A percentile compares a stretch with the other conserved stretches of the same genome.
Conservation (phyloP, 2,329 filamentous ascomycete genomes). For the Fusarium nisikadoi region DNA sequence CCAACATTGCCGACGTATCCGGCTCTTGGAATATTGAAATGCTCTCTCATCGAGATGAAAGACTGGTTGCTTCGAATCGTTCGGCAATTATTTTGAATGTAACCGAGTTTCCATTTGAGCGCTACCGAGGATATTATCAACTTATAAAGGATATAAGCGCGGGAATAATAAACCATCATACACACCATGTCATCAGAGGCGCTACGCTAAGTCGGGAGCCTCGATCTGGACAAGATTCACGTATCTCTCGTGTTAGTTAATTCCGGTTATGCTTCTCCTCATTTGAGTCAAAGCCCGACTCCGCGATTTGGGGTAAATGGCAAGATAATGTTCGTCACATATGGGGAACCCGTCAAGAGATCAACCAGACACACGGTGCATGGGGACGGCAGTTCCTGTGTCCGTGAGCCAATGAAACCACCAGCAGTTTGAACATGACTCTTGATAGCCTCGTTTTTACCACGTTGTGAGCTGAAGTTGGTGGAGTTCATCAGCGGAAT, state of each 20-base stretch:
- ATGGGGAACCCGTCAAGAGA: constrained; percentile 24
- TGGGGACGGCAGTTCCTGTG: constrained; percentile 19
- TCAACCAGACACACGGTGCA: constrained; percentile 19
- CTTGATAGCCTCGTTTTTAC: constrained; percentile 10
- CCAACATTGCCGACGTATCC: constrained; percentile 14
- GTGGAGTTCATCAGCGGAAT: constrained; percentile 20
- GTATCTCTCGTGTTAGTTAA: background rate
- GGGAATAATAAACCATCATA: constrained; percentile 32
- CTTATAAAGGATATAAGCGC: constrained; percentile 4
- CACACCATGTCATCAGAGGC: constrained; percentile 25
- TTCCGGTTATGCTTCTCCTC: constrained; percentile 38
- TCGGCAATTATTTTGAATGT: background rate
- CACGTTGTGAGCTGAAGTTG: background rate
- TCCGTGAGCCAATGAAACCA: constrained; percentile 19
- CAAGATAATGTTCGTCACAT: constrained; percentile 5
- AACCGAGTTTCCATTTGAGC: constrained; percentile 35
- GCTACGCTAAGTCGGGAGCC: background rate
- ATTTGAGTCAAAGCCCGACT: background rate
- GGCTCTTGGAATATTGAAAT: background rate
- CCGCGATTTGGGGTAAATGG: constrained; percentile 25
- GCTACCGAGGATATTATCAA: constrained; percentile 25
- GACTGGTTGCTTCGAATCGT: background rate
- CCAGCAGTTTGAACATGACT: constrained; percentile 13
- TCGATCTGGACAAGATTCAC: constrained; percentile 7
- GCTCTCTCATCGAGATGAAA: background rate